Base-by-base conservation (phyloP, 2,329 filamentous ascomycete species). In the Fusarium papillatum region DNA sequence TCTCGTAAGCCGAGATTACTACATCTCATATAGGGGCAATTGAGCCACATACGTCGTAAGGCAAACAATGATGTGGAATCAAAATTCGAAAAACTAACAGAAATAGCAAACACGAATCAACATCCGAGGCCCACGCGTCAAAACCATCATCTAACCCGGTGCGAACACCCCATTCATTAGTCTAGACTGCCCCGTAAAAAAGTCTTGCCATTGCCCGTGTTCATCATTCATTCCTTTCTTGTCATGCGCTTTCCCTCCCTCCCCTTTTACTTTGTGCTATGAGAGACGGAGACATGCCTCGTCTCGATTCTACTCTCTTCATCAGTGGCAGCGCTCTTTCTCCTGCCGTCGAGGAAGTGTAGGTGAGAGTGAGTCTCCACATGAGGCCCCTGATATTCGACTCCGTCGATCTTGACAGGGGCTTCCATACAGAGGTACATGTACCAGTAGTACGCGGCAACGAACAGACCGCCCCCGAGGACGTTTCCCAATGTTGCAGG, bases 401-500 rank as follows among this genome's bases (percentile, higher is more conserved):
- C 60, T 1, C 69, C 71, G 14, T 79, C 76, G 16, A 70, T 41
- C 36, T 70, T 71, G n/a, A 71, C 41, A 7, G 73, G 57, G 0
- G 65, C 60, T 26, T 79, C 77, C 17, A 53, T 64, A 3, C 66
- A 68, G 31, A 79, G 22, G 50, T 79, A 79, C 71, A 79, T 79
- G 65, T 75, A 79, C 77, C 77, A 79, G 39, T 75, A 78, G 13
- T 79, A 86, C 0, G 82, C 84, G 7, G 86, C 88, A n/a, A 86
- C 86, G 74, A 91, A 90, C 3, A 90, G 50, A 0, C 82, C 84
- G 3, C 89, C 90, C 0, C 89, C 89, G 4, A 91, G 76, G 19
- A 89, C 86, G 71, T 91, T 91, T 0, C 89, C 89, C 3, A 91
- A 73, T 4, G 87, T 72, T 0, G 87, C 84, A 0, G 89, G 90